Base-by-base conservation (phyloP, 345 rosid species). In the Gossypium anomalum region DNA sequence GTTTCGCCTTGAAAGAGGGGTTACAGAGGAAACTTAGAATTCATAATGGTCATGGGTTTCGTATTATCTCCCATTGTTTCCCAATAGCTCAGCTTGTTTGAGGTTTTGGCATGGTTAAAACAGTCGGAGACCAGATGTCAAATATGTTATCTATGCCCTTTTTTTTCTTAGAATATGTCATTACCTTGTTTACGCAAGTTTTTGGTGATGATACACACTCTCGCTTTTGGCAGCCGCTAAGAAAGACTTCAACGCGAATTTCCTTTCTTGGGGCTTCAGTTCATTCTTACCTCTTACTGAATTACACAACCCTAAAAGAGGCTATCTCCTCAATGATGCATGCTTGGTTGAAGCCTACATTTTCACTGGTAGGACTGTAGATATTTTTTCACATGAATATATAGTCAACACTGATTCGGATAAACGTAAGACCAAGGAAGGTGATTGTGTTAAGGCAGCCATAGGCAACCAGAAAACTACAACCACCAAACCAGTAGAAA, bases 201-300 rank as follows among this genome's bases (percentile, higher is more conserved):
- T 16, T 23, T 60, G 7, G 62, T 44, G 41, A 34, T 34, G 41
- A 34, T 34, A 5, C 41, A 34, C 10, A 15, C 60, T 44, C 61
- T 64, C 22, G 23, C 52, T 67, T 67, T 43, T 78, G 14, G 80
- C 87, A 88, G 92, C 82, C 52, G 78, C 86, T 17, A 84, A 82
- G 16, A 89, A 85, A 77, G 88, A 86, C 78, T 88, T 88, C 77
- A 86, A 81, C 68, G 80, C 81, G 48, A 76, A 81, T 17, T 81
- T 80, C 79, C 78, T 80, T 68, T 86, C 85, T 43, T 85, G 90
- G 89, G 90, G 92, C 29, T n/a, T n/a, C n/a, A n/a, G n/a, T 86
- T 86, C 73, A 80, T 77, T 88, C 76, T 83, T 86, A 87, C 81
- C 86, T 51, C 90, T 88, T 13, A 68, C 84, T 51, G 87, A 82